Evolutionary conservation across 2,329 filamentous ascomycete genomes (phyloP).

Genomic region (Colletotrichum godetiae): DNA sequence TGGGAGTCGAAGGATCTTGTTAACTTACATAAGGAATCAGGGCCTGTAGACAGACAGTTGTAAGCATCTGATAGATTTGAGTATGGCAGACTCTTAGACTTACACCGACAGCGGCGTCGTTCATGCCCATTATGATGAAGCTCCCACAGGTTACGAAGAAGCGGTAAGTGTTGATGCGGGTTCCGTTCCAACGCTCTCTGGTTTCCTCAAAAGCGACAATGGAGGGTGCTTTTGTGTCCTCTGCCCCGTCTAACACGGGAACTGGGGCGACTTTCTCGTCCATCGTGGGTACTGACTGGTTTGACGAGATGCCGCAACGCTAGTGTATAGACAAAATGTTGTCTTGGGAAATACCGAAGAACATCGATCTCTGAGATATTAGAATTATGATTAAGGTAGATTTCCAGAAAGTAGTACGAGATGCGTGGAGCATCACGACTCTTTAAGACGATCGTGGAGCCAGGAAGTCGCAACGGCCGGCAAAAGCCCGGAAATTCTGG

Average conservation of each 20-base stretch:
- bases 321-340: background rate
- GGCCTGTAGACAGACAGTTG: slow-evolving; percentile 46
- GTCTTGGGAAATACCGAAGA: background rate
- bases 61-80: background rate
- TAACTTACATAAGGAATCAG: slow-evolving; percentile 58
- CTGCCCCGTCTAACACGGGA: background rate
- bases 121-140: slow-evolving; percentile 75
- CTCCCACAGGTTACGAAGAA: slow-evolving; percentile 69
- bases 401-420: background rate
- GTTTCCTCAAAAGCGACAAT: background rate
- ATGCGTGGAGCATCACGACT: background rate
- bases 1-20: background rate
- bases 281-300: background rate
- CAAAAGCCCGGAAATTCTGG: background rate
- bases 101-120: slow-evolving; percentile 74
- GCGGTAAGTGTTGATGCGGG: slow-evolving; percentile 67
- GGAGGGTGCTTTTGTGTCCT: background rate
- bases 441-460: background rate
- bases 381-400: background rate
- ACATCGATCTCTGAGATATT: background rate
- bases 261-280: background rate
- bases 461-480: background rate
- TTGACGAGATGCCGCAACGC: background rate
- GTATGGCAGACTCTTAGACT: slow-evolving; percentile 40
- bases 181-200: slow-evolving; percentile 72